Conservation (phyloP, 192 early-diverging fungal genomes). For the Dissophora globulifera region DNA sequence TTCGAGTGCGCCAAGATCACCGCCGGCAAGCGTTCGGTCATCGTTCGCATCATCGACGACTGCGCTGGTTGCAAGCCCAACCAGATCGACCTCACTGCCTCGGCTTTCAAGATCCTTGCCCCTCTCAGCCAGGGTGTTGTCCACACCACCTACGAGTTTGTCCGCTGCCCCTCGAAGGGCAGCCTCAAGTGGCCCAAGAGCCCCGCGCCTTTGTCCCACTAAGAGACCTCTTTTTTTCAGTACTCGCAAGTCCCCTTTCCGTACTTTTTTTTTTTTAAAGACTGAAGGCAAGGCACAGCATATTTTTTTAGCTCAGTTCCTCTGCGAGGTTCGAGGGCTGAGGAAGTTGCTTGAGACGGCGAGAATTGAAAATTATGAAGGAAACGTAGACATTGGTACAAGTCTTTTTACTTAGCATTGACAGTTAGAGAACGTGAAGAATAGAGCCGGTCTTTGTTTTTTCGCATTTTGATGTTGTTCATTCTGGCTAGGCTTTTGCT, state of each 20-base stretch:
- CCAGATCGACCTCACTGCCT: slow-evolving; percentile 50
- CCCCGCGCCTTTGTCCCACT: slow-evolving; percentile 12
- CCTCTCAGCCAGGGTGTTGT: slow-evolving; percentile 24
- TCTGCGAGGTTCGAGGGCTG: too few relatives aligned
- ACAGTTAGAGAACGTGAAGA: slow-evolving; percentile 6
- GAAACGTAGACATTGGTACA: too few relatives aligned
- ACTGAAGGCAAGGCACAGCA: too few relatives aligned
- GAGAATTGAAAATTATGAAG: too few relatives aligned
- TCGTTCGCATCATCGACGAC: slow-evolving; percentile 50
- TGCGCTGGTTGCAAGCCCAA: slow-evolving; percentile 41
- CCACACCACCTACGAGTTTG: slow-evolving; percentile 36
- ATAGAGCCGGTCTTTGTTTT: slow-evolving; percentile 17
- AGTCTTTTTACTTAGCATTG: neutral
- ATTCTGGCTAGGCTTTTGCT: neutral
- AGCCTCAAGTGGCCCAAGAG: slow-evolving; percentile 47
- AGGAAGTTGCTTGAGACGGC: too few relatives aligned
- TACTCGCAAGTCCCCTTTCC: neutral
- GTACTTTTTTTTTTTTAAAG: neutral
- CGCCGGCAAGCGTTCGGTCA: slow-evolving; percentile 5
- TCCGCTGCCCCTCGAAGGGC: slow-evolving; percentile 32
- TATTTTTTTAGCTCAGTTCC: too few relatives aligned
- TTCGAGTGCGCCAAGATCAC: slow-evolving; percentile 51
- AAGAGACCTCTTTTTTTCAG: slow-evolving; percentile 1
- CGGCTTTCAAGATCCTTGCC: slow-evolving; percentile 38
- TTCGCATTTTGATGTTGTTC: neutral